phyloP scores from a whole-genome alignment of 164 flowering plant genomes.

The Chimonanthus salicifolius region DNA sequence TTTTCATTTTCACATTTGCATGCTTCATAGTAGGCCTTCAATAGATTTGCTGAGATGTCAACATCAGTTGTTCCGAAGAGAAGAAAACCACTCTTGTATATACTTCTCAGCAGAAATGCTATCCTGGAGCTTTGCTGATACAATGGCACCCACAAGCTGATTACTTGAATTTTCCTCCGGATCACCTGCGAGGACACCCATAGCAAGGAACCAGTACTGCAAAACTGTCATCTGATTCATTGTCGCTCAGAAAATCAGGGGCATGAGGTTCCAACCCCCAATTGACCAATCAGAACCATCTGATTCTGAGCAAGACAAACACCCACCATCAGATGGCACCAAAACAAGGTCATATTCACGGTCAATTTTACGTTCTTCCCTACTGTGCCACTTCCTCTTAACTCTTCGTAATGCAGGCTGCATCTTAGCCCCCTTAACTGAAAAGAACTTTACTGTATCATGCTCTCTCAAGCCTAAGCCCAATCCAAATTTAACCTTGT shows the following conservation, averaged over 20 bases:
- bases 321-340: no score
- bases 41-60: no score
- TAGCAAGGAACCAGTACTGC: conserved; percentile 92
- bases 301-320: conserved; percentile 69
- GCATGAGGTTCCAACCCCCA: conserved; percentile 4
- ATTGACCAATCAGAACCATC: conserved; percentile 65
- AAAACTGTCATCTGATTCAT: conserved; percentile 16
- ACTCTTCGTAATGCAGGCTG: conserved; percentile 33
- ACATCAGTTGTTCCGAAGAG: no score
- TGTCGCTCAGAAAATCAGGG: conserved; percentile 57
- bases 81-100: no score
- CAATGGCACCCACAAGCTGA: conserved; percentile 38
- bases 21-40: no score
- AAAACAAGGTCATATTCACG: no score
- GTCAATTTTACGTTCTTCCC: no score
- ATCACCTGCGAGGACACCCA: conserved; percentile 38
- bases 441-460: no score
- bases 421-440: no score
- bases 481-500: not conserved
- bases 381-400: conserved; percentile 58
- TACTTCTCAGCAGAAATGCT: conserved; percentile 34
- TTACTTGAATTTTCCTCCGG: conserved; percentile 26
- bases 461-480: conserved; percentile 20
- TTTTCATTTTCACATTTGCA: no score
- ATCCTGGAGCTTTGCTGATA: conserved; percentile 31